Evolutionary conservation across 1,139 yeast genomes (phyloP).

Genomic region (Nakaseomyces delphensis): DNA sequence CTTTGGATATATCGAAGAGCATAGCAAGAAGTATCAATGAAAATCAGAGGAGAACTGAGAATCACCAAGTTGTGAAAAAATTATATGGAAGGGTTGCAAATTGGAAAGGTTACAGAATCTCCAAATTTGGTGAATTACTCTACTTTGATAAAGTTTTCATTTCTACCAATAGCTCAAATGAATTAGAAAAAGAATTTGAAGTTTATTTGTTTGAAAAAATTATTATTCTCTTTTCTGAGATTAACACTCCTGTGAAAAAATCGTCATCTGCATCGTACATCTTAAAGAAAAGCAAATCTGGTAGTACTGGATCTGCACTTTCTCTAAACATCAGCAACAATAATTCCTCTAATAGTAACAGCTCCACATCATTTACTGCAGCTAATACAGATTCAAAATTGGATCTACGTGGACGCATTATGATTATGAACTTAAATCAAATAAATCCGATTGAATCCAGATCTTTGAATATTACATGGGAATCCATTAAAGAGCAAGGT

Average conservation of each 20-base stretch:
- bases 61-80: constrained; percentile 60
- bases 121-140: constrained; percentile 76
- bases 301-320: constrained; percentile 23
- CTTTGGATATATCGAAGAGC: constrained; percentile 57
- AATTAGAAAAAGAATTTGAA: constrained; percentile 78
- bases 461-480: constrained; percentile 65
- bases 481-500: constrained; percentile 68
- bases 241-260: constrained; percentile 30
- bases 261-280: constrained; percentile 27
- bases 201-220: constrained; percentile 85
- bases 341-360: constrained; percentile 10
- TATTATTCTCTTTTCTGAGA: constrained; percentile 65
- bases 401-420: constrained; percentile 61
- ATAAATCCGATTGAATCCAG: constrained; percentile 40
- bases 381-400: constrained; percentile 31
- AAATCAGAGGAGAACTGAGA: constrained; percentile 88
- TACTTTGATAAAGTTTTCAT: constrained; percentile 75
- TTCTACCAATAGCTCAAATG: constrained; percentile 37
- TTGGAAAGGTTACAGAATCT: constrained; percentile 88
- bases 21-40: constrained; percentile 89
- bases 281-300: constrained; percentile 25
- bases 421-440: constrained; percentile 56
- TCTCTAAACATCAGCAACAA: constrained; percentile 21
- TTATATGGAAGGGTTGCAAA: constrained; percentile 67
- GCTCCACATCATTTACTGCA: constrained; percentile 8